Base-by-base conservation (phyloP, 768 basidiomycete species). In the Lactifluus volemus region DNA sequence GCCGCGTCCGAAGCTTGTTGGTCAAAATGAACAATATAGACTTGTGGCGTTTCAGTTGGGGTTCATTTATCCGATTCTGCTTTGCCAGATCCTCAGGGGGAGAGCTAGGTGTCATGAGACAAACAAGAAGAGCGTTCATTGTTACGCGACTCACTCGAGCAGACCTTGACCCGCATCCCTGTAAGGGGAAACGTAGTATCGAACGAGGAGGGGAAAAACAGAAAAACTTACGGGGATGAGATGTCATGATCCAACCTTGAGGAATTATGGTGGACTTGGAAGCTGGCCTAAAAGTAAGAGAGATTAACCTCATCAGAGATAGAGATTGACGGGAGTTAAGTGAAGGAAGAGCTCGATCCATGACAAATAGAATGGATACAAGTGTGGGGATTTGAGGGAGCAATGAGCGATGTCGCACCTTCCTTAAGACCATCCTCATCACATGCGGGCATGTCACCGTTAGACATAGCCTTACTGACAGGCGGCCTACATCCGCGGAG, bases 1-100 rank as follows among this genome's bases (percentile, higher is more conserved):
- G 14, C 25, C 44, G 62, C 39, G 38, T 5, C 44, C 64, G 62
- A 21, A 63, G 36, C 34, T 56, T 65, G 32, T 52, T 58, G 21
- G 56, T 25, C 41, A 63, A 25, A 0, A 44, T 57, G 30, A 12
- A n/a, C 3, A 65, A 38, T 44, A 63, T n/a, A 30, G 54, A 45
- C 29, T 44, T 49, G 5, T 58, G 53, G 19, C 51, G 58, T 29
- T 52, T 58, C 7, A 44, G 25, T 32, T 25, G 38, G 17, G 47
- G 47, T 4, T 41, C 17, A 14, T 41, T 15, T 11, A 11, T 12
- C 14, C 15, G 9, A 5, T n/a, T 53, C 38, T 44, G 36, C 17
- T 41, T 30, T 30, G 15, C 25, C 2, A 25, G 21, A 42, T 29
- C 9, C 17, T 36, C n/a, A 9, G 44, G 39, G 19, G 55, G n/a